Conservation (phyloP, 495 filamentous ascomycete genomes). For the Xylaria palmicola region DNA sequence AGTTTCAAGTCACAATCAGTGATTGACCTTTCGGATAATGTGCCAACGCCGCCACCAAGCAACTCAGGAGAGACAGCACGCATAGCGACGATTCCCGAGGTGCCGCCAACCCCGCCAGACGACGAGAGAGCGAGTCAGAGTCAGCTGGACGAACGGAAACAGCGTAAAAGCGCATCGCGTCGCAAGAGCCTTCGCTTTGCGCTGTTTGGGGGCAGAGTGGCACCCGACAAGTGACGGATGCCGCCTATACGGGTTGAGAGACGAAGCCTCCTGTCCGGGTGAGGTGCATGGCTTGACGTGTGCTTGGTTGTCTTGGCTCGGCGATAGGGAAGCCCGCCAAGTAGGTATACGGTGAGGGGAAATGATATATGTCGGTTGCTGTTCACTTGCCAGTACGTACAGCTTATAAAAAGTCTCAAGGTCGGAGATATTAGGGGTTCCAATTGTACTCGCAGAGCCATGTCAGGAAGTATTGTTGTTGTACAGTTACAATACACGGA, state of each 20-base stretch:
- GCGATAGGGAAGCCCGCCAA: neutral
- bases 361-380: neutral
- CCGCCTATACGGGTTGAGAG: neutral
- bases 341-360: neutral
- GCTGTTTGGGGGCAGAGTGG: constrained; percentile 25
- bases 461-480: neutral
- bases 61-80: constrained; percentile 28
- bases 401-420: neutral
- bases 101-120: constrained; percentile 33
- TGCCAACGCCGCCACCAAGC: constrained; percentile 26
- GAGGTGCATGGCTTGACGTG: neutral
- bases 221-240: neutral
- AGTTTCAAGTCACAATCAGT: constrained; percentile 28
- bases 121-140: constrained; percentile 23
- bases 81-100: constrained; percentile 30
- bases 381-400: neutral
- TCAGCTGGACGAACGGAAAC: constrained; percentile 21
- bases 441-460: too few relatives aligned
- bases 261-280: neutral
- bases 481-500: neutral
- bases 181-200: constrained; percentile 29
- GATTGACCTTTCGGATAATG: constrained; percentile 20
- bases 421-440: neutral
- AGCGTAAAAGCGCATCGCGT: constrained; percentile 24
- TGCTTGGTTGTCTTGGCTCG: neutral